Base-by-base conservation (phyloP, 805 yeast genomes). In the Candida mattraensis region DNA sequence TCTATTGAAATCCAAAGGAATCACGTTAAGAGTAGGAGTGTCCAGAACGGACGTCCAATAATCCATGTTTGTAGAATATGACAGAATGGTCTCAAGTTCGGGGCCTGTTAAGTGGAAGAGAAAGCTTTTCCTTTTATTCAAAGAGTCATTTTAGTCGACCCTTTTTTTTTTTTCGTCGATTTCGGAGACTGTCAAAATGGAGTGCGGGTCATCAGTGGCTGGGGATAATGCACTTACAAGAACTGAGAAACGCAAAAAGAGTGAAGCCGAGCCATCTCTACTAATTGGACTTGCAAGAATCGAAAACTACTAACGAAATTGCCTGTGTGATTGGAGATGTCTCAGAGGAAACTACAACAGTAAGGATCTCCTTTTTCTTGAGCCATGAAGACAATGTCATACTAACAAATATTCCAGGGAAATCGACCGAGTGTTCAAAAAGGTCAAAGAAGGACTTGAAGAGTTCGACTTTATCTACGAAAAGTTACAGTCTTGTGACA, bases 341-440 rank as follows among this genome's bases (percentile, higher is more conserved):
- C 76, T 32, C 74, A 69, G 41, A 53, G 77, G 49, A 71, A 71
- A 48, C 58, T 71, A 30, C 74, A 69, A 49, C 76, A 70, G 73
- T 68, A 62, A 46, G 73, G 66, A 23, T 8, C 5, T 12, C 5
- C 35, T 13, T n/a, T 11, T 19, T n/a, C n/a, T n/a, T 25, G 29
- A 15, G 10, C 4, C 5, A 13, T 3, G 20, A 16, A 24, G 24
- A 19, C 14, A 22, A 16, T 12, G 28, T 19, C 16, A 15, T 18
- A 23, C 41, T 42, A 24, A 33, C 40, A 27, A 33, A n/a, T n/a
- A n/a, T 33, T 2, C 30, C 33, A 64, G 64, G 63, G 97, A 91
- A 69, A 87, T 93, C 58, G 99, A 91, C 64, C 86, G 89, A 56
- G 87, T 89, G 53, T 76, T 84, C 65, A 87, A 87, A 62, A 87